Evolutionary conservation across 164 flowering plant species (phyloP).

Genomic region (Nelumbo lutea): DNA sequence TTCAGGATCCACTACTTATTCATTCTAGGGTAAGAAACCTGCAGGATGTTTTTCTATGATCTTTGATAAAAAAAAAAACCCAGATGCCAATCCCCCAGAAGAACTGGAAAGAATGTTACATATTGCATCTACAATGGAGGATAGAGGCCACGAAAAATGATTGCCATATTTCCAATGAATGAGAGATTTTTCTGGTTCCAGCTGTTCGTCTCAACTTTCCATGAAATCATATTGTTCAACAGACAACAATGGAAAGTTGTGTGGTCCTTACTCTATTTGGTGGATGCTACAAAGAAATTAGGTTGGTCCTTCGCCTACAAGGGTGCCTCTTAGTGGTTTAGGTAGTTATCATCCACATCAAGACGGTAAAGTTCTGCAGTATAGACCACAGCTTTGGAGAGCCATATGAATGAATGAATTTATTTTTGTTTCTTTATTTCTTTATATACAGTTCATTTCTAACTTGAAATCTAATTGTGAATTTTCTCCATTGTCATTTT

Average conservation of each 20-base stretch:
- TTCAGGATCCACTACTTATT: too few species aligned
- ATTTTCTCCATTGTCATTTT: neutral
- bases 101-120: too few species aligned
- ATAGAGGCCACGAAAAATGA: neutral
- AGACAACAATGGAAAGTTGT: constrained; percentile 2
- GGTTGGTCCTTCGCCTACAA: constrained; percentile 34
- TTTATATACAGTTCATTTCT: neutral
- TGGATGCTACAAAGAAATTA: constrained; percentile 13
- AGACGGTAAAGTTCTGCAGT: constrained; percentile 2
- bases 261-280: constrained; percentile 29
- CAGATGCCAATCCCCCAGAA: too few species aligned
- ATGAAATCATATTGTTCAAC: neutral
- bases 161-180: neutral
- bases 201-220: neutral
- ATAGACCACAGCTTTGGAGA: constrained; percentile 22
- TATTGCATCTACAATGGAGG: too few species aligned
- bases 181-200: neutral
- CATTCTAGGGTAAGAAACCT: too few species aligned
- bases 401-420: constrained; percentile 4
- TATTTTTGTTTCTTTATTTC: neutral
- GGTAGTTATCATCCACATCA: neutral
- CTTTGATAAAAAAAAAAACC: too few species aligned
- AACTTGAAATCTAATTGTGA: too few species aligned
- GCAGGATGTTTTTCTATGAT: too few species aligned
- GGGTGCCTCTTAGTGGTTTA: neutral